Conservation (phyloP, 139 green algal genomes). For the Edaphochlamys debaryana region DNA sequence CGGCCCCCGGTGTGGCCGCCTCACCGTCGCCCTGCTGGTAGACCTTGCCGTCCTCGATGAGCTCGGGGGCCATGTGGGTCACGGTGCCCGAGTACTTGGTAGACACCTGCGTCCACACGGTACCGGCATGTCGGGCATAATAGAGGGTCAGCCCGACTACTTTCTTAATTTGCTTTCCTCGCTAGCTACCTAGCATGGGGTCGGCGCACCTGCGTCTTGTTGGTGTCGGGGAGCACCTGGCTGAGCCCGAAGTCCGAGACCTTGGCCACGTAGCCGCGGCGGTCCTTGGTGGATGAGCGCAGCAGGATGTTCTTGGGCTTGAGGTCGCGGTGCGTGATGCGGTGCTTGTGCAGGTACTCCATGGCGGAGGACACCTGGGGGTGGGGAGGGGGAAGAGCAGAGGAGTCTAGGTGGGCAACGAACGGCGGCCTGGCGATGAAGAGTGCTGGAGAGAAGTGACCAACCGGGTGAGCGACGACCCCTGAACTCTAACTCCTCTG, state of each 20-base stretch:
- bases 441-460: too few relatives aligned
- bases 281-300: slow-evolving; percentile 48
- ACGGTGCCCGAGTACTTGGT: slow-evolving; percentile 69
- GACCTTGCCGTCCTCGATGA: slow-evolving; percentile 65
- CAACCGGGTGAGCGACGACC: too few relatives aligned
- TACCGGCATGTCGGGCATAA: not conserved
- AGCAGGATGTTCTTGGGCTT: slow-evolving; percentile 84
- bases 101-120: slow-evolving; percentile 53
- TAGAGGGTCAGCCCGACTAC: not conserved
- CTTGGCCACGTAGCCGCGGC: slow-evolving; percentile 62
- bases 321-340: slow-evolving; percentile 77
- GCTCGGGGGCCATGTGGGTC: slow-evolving; percentile 79
- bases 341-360: slow-evolving; percentile 73
- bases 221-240: slow-evolving; percentile 53
- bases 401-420: too few relatives aligned
- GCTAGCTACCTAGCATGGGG: too few relatives aligned
- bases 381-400: not conserved
- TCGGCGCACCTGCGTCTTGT: slow-evolving; percentile 44
- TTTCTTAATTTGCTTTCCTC: too few relatives aligned
- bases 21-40: slow-evolving; percentile 57
- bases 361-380: slow-evolving; percentile 62
- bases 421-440: too few relatives aligned
- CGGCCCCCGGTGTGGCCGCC: too few relatives aligned
- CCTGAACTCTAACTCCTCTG: not conserved
- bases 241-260: slow-evolving; percentile 74